A percentile compares a stretch with the other conserved stretches of the same genome.
These are phyloP conservation scores for Dendrocalamus latiflorus DNA, from an alignment of 202 grass and related monocot genomes.

Conservation along the genomic window DNA sequence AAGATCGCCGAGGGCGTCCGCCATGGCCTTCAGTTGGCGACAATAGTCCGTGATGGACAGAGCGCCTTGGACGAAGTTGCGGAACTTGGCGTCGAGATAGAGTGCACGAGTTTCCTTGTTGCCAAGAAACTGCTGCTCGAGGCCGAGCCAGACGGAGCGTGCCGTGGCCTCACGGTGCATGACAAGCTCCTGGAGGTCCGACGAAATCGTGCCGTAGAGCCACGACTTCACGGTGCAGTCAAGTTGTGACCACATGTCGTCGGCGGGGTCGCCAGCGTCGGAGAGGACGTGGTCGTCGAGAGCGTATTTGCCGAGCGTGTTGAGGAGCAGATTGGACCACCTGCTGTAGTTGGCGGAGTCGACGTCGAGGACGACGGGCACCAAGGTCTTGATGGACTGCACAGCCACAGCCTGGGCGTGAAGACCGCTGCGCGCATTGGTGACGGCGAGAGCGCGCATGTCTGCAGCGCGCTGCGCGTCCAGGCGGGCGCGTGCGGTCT, in stretches of 20 bases:
- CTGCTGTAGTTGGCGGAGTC: background rate
- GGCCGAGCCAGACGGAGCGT: background rate
- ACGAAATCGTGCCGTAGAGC: background rate
- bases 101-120: background rate
- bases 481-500: background rate
- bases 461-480: background rate
- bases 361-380: background rate
- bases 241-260: background rate
- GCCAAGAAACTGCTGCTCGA: background rate
- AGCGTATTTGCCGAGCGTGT: background rate
- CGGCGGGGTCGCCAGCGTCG: background rate
- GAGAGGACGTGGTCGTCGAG: background rate
- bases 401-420: background rate
- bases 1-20: background rate
- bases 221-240: background rate
- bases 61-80: background rate
- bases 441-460: background rate
- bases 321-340: background rate
- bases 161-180: background rate
- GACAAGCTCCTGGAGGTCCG: background rate
- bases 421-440: background rate
- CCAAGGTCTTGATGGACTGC: background rate
- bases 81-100: background rate
- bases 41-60: background rate
- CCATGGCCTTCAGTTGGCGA: background rate